These are phyloP conservation scores for Schwanniomyces polymorphus DNA, from an alignment of 805 yeast species.

Conservation along the genomic window DNA sequence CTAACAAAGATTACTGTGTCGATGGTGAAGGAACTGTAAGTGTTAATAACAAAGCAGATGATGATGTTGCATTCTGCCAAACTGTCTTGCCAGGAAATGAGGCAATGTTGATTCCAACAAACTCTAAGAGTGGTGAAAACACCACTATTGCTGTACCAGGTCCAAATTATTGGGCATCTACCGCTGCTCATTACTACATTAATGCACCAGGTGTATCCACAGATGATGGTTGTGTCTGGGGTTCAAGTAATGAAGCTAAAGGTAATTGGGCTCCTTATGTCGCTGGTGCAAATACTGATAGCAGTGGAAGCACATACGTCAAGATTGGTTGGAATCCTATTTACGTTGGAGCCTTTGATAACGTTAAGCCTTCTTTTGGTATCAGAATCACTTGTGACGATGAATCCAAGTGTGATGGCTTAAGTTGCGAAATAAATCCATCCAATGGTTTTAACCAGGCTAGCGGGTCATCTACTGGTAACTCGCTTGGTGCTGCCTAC, in stretches of 20 bases:
- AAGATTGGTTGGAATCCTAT: slow-evolving; percentile 93
- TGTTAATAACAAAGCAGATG: slow-evolving; percentile 56
- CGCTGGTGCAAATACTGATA: slow-evolving; percentile 86
- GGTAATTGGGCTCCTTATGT: slow-evolving; percentile 96
- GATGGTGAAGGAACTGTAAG: slow-evolving; percentile 77
- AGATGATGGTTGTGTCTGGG: slow-evolving; percentile 84
- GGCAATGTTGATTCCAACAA: slow-evolving; percentile 89
- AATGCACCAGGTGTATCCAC: slow-evolving; percentile 81
- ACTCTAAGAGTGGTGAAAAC: slow-evolving; percentile 49
- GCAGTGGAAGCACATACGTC: slow-evolving; percentile 66
- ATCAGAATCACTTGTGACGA: slow-evolving; percentile 73
- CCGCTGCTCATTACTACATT: slow-evolving; percentile 84
- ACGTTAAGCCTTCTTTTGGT: slow-evolving; percentile 65
- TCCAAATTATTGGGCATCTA: slow-evolving; percentile 77
- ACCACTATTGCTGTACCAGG: slow-evolving; percentile 79
- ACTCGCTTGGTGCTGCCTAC: slow-evolving; percentile 61
- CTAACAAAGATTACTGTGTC: slow-evolving; percentile 62
- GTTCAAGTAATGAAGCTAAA: slow-evolving; percentile 59
- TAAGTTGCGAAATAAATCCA: slow-evolving; percentile 83
- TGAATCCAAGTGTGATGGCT: slow-evolving; percentile 67
- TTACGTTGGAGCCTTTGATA: slow-evolving; percentile 64
- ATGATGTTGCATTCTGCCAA: slow-evolving; percentile 81
- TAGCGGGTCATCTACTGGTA: slow-evolving; percentile 42
- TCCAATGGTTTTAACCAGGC: slow-evolving; percentile 60
- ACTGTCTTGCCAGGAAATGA: slow-evolving; percentile 94